Conservation (phyloP, 2,329 filamentous ascomycete genomes). For the Coniochaeta sp. region DNA sequence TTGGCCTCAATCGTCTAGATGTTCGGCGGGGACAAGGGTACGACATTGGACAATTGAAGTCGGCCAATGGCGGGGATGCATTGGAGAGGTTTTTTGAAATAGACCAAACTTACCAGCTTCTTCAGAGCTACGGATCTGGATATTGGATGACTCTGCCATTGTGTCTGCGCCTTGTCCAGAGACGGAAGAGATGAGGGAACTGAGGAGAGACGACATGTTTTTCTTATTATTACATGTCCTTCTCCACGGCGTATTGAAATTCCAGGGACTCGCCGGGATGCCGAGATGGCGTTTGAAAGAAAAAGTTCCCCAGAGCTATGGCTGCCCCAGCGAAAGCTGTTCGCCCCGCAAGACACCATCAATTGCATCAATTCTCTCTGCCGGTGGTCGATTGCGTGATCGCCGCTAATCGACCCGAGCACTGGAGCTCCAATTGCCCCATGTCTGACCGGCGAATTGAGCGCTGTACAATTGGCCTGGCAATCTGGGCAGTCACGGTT, state of each 20-base stretch:
- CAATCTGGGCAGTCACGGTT: background rate
- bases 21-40: constrained; percentile 4
- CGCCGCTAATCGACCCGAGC: constrained; percentile 4
- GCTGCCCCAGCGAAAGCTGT: background rate
- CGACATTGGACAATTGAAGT: background rate
- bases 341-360: constrained; percentile 4
- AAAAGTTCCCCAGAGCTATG: background rate
- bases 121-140: constrained; percentile 48
- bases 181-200: constrained; percentile 11
- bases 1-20: background rate
- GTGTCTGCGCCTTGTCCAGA: constrained; percentile 10
- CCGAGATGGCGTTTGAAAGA: background rate
- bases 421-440: background rate
- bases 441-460: background rate
- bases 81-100: background rate
- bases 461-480: background rate
- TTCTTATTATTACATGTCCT: background rate
- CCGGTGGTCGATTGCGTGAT: constrained; percentile 11
- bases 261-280: background rate
- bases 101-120: constrained; percentile 50
- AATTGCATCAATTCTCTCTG: constrained; percentile 3
- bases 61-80: background rate
- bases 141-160: constrained; percentile 18
- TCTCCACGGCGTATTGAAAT: background rate
- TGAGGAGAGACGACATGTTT: constrained; percentile 28